Evolutionary conservation across 768 basidiomycete species (phyloP).

Genomic region (Podaxis rugospora): DNA sequence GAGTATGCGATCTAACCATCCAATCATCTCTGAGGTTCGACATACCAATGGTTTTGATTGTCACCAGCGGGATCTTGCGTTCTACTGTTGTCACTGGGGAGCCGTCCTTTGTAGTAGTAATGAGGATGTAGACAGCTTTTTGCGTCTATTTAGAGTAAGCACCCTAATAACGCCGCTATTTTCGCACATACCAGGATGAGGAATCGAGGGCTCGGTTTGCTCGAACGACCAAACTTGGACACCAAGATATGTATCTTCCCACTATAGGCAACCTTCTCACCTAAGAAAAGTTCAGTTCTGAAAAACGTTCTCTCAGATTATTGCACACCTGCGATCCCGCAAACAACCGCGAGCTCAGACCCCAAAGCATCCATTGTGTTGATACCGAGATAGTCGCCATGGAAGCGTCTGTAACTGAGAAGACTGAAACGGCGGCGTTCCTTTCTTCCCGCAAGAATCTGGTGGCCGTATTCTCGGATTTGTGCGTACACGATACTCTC

Average conservation of each 20-base stretch:
- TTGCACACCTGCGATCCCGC: slow-evolving; percentile 66
- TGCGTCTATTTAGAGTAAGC: slow-evolving; percentile 49
- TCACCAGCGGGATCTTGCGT: slow-evolving; percentile 84
- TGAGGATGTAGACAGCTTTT: slow-evolving; percentile 80
- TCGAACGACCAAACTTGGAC: slow-evolving; percentile 81
- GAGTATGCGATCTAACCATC: slow-evolving; percentile 55
- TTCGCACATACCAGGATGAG: slow-evolving; percentile 70
- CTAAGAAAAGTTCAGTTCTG: slow-evolving; percentile 27
- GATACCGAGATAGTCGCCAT: slow-evolving; percentile 94
- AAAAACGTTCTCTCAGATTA: not conserved
- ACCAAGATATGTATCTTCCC: slow-evolving; percentile 77
- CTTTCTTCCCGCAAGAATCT: slow-evolving; percentile 86
- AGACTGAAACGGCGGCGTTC: slow-evolving; percentile 92
- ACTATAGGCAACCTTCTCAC: slow-evolving; percentile 82
- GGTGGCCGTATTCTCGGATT: slow-evolving; percentile 91
- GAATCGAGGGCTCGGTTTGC: slow-evolving; percentile 88
- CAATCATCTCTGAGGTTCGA: slow-evolving; percentile 93
- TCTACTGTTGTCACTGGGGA: slow-evolving; percentile 57
- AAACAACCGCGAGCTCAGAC: slow-evolving; percentile 65
- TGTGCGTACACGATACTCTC: slow-evolving; percentile 87
- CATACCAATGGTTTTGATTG: slow-evolving; percentile 82
- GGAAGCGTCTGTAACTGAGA: slow-evolving; percentile 89
- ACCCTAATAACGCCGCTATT: not conserved
- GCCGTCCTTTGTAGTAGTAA: slow-evolving; percentile 61
- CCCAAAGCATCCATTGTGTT: slow-evolving; percentile 80